Evolutionary conservation across 164 flowering plant species (phyloP).

Genomic region (Nymphaea colorata): DNA sequence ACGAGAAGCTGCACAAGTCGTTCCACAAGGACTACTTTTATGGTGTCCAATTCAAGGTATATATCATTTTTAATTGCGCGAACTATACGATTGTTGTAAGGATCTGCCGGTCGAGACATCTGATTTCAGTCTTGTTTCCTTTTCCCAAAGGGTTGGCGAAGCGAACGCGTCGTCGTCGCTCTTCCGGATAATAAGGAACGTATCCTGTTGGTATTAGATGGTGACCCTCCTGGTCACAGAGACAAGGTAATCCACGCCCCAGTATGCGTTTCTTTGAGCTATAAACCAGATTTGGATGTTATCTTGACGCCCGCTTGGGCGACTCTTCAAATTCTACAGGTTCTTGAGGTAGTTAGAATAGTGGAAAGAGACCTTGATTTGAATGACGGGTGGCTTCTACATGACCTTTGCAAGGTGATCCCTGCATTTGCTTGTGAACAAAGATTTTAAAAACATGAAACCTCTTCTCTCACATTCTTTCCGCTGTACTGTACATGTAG

Average conservation of each 20-base stretch:
- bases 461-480: too few relatives aligned
- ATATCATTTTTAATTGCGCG: neutral
- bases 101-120: neutral
- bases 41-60: conserved; percentile 75
- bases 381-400: conserved; percentile 45
- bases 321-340: conserved; percentile 26
- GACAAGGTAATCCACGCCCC: conserved; percentile 40
- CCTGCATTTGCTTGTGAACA: neutral
- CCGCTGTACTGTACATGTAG: too few relatives aligned
- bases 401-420: conserved; percentile 55
- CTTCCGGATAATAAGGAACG: conserved; percentile 28
- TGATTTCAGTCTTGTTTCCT: neutral
- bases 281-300: neutral
- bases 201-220: conserved; percentile 45
- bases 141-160: conserved; percentile 56
- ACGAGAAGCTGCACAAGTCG: conserved; percentile 56
- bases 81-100: too few relatives aligned
- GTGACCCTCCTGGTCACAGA: conserved; percentile 50
- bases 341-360: conserved; percentile 54
- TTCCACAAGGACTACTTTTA: conserved; percentile 59
- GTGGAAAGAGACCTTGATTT: conserved; percentile 69
- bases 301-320: neutral
- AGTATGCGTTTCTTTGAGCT: neutral
- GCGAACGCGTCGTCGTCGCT: conserved; percentile 41
- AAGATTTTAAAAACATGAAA: too few relatives aligned